phyloP scores from a whole-genome alignment of 1,284 basidiomycete species.

The Cerioporus squamosus region DNA sequence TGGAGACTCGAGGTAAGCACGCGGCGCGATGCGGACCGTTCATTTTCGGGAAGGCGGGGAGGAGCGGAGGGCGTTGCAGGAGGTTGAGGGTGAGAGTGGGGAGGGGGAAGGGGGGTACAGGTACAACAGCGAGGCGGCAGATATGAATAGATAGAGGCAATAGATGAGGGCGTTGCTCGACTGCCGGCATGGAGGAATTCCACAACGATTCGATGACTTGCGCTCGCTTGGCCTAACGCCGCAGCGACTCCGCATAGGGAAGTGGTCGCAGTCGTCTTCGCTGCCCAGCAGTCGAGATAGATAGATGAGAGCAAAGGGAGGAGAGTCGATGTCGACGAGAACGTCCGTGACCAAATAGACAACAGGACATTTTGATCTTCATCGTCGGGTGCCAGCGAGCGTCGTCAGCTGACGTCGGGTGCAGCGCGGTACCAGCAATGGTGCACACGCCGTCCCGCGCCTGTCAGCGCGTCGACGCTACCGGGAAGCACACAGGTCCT shows the following conservation, averaged over 20 bases:
- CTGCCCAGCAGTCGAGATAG: too few relatives aligned
- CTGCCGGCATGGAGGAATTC: background rate
- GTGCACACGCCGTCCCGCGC: background rate
- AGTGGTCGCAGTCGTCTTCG: background rate
- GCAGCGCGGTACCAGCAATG: background rate
- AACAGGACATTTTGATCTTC: background rate
- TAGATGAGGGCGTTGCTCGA: background rate
- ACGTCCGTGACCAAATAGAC: background rate
- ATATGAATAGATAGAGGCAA: constrained; percentile 23
- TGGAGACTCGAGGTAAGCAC: too few relatives aligned
- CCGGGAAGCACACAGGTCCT: background rate
- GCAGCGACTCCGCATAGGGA: too few relatives aligned
- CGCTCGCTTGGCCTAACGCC: background rate
- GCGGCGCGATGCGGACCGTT: too few relatives aligned
- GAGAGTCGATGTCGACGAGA: background rate
- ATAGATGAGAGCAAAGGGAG: background rate
- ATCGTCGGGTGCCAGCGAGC: background rate
- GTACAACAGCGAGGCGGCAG: constrained; percentile 19
- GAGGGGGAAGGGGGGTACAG: background rate
- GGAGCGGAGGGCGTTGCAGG: too few relatives aligned
- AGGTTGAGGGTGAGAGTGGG: background rate
- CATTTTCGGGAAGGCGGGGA: too few relatives aligned
- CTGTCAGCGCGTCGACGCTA: background rate
- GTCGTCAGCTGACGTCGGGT: constrained; percentile 3
- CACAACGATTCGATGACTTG: background rate